Percentiles rank a stretch among this genome's conserved stretches.
Evolutionary conservation across 306 rosid genomes (phyloP).

Genomic region (Senna siamea): DNA sequence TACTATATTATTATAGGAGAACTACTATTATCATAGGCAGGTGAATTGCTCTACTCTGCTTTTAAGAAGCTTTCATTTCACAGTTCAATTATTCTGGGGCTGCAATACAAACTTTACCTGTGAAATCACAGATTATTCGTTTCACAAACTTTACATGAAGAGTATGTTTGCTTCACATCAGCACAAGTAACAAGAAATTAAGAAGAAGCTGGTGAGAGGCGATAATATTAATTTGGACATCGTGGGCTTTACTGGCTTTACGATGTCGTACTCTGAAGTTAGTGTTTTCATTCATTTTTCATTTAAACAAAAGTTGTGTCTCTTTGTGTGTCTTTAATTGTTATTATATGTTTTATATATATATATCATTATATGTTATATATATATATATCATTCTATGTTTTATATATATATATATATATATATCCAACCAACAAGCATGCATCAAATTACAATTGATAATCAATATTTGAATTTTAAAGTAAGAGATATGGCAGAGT

Average conservation of each 20-base stretch:
- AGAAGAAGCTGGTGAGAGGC: no score
- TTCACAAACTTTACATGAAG: background rate
- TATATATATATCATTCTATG: no score
- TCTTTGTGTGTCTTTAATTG: background rate
- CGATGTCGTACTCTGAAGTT: background rate
- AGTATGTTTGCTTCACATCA: background rate
- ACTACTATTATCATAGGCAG: background rate
- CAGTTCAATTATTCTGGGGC: background rate
- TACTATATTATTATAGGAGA: no score
- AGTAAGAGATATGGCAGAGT: background rate
- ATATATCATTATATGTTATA: no score
- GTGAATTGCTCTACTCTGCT: background rate
- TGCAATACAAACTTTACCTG: background rate
- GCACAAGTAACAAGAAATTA: slow-evolving; percentile 1
- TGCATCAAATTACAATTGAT: background rate
- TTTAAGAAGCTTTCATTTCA: slow-evolving; percentile 7
- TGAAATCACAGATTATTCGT: background rate
- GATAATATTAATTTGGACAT: background rate
- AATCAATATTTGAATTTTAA: background rate
- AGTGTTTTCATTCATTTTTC: slow-evolving; percentile 2
- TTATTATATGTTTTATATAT: background rate
- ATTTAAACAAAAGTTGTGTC: background rate
- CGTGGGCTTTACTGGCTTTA: background rate
- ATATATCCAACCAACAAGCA: slow-evolving; percentile 3
- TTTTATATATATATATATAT: no score